Percentiles rank a stretch among this genome's conserved stretches.
Conservation (phyloP, 306 rosid species). For the Glycine soja region DNA sequence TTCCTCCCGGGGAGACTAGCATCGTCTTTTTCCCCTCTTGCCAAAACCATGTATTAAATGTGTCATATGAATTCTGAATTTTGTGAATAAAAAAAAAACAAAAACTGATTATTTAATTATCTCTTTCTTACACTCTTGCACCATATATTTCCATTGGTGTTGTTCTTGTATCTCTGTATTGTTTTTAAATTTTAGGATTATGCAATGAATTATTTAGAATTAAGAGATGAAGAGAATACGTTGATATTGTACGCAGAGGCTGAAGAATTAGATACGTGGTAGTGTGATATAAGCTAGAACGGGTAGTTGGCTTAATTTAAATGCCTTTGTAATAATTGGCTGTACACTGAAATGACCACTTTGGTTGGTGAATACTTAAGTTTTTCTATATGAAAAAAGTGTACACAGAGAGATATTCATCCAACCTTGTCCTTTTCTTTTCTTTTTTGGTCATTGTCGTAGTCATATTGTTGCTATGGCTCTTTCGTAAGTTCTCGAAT, state of each 20-base stretch:
- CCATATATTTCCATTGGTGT: background rate
- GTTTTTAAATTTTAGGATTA: no score
- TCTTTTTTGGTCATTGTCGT: background rate
- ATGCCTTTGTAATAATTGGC: no score
- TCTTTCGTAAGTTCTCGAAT: background rate
- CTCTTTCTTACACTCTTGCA: background rate
- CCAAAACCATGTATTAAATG: background rate
- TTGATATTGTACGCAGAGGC: no score
- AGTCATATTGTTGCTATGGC: background rate
- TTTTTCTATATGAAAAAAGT: conserved; percentile 9
- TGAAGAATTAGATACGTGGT: background rate
- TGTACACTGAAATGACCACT: background rate
- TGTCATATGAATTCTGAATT: conserved; percentile 22
- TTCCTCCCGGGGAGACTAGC: conserved; percentile 46
- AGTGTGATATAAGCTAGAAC: background rate
- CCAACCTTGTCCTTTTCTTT: no score
- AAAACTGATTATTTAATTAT: conserved; percentile 38
- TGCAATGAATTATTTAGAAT: background rate
- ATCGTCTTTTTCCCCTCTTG: no score
- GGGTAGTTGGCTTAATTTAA: background rate
- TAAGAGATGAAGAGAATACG: no score
- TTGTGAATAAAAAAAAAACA: conserved; percentile 31
- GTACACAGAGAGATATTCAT: background rate
- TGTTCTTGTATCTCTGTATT: no score
- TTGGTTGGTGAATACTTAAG: background rate